Base-by-base conservation (phyloP, 768 basidiomycete species). In the Kwoniella dejecticola region DNA sequence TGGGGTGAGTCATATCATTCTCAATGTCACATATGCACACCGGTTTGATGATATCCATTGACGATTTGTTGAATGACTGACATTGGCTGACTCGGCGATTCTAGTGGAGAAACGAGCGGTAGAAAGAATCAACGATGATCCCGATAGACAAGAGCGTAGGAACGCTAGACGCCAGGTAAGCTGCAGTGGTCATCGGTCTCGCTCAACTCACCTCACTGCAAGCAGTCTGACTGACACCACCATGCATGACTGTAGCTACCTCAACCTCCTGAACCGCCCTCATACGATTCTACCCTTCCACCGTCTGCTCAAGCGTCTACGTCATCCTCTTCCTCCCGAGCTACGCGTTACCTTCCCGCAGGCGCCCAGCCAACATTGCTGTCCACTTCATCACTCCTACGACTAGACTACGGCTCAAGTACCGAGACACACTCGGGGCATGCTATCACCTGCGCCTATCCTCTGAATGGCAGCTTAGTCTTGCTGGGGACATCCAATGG, bases 401-500 rank as follows among this genome's bases (percentile, higher is more conserved):
- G 59, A n/a, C 33, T 61, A 3, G 67, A 68, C 50, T 64, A 64
- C 55, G 67, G 62, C 12, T 58, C 59, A 3, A 3, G 41, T 19
- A 53, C 41, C 50, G 33, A 45, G 8, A 47, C 54, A 12, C 68
- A 69, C 45, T 66, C 68, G 3, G 36, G 13, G 5, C 10, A 44
- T 7, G 24, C 53, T 8, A 66, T 64, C 40, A 64, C 54, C 8
- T 66, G 64, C 19, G 49, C 46, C 17, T 41, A 61, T 17, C 58
- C 68, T 1, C 29, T 66, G 23, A 61, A 27, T 40, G 53, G 49
- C 17, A 41, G 36, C 2, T 33, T 69, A 27, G 42, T 69, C 8
- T 48, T 69, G 17, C 41, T 66, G 42, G 68, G 68, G 24, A 69
- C 64, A 3, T 45, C 64, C 2, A 41, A 33, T 17, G 68, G 62